Evolutionary conservation across 2,329 filamentous ascomycete species (phyloP).

Genomic region (Dothistroma septosporum): DNA sequence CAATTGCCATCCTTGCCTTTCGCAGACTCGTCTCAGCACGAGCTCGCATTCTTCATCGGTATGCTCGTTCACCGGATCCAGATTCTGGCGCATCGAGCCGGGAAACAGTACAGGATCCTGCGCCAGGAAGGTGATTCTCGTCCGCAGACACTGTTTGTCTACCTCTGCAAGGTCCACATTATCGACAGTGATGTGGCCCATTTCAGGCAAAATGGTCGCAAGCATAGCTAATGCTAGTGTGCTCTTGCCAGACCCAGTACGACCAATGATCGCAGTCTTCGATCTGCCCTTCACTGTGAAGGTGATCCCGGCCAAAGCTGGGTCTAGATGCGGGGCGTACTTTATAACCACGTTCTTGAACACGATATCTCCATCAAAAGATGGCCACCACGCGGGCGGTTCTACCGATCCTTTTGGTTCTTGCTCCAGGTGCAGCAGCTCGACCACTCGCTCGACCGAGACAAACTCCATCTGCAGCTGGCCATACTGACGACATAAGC

Average conservation of each 20-base stretch:
- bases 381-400: constrained; percentile 74
- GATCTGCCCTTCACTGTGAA: constrained; percentile 74
- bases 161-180: constrained; percentile 58
- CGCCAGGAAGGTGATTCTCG: constrained; percentile 61
- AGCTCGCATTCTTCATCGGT: constrained; percentile 51
- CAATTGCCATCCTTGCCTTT: constrained; percentile 54
- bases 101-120: constrained; percentile 65
- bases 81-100: constrained; percentile 57
- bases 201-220: constrained; percentile 52
- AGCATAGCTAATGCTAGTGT: constrained; percentile 64
- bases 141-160: constrained; percentile 56
- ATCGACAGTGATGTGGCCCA: constrained; percentile 57
- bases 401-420: constrained; percentile 63
- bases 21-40: constrained; percentile 54
- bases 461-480: constrained; percentile 89
- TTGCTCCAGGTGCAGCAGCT: constrained; percentile 72
- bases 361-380: constrained; percentile 63
- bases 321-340: constrained; percentile 73
- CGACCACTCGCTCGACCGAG: constrained; percentile 79
- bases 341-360: constrained; percentile 75
- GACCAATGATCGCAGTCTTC: constrained; percentile 73
- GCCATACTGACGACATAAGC: constrained; percentile 74
- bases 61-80: constrained; percentile 59
- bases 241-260: constrained; percentile 79
- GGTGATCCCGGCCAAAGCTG: constrained; percentile 63